Conservation (phyloP, 1,284 basidiomycete genomes). For the Tilletia walkeri region DNA sequence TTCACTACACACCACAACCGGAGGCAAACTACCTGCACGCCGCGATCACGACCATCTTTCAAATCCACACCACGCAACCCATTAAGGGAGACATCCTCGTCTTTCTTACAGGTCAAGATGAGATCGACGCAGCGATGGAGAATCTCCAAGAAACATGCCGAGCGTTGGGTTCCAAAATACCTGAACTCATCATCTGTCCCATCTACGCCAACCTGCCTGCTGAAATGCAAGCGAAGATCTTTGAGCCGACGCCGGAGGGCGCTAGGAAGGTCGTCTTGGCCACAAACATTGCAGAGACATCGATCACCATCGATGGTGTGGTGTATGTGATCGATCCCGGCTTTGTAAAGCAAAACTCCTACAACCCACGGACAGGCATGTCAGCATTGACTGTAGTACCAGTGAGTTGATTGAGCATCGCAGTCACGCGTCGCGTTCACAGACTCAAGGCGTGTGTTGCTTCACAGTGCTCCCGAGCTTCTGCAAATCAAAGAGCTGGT, state of each 20-base stretch:
- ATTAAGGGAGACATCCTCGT: slow-evolving; percentile 97
- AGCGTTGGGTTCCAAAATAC: slow-evolving; percentile 90
- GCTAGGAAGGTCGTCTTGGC: slow-evolving; percentile 93
- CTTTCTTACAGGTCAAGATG: slow-evolving; percentile 97
- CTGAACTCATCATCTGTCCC: slow-evolving; percentile 90
- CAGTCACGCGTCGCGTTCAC: background rate
- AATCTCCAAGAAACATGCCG: slow-evolving; percentile 91
- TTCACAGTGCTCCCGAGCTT: slow-evolving; percentile 83
- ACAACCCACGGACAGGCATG: slow-evolving; percentile 55
- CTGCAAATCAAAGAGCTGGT: slow-evolving; percentile 93
- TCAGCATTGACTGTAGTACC: slow-evolving; percentile 51
- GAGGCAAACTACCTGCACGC: slow-evolving; percentile 83
- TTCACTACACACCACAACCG: slow-evolving; percentile 72
- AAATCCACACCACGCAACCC: slow-evolving; percentile 91
- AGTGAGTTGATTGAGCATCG: slow-evolving; percentile 61
- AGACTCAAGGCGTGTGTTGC: background rate
- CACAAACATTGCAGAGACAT: slow-evolving; percentile 81
- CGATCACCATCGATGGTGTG: slow-evolving; percentile 55
- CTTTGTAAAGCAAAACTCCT: slow-evolving; percentile 55
- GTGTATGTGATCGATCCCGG: slow-evolving; percentile 55
- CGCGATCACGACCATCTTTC: slow-evolving; percentile 96
- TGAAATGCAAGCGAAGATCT: slow-evolving; percentile 99
- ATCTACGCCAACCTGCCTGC: slow-evolving; percentile 97
- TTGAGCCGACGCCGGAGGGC: slow-evolving; percentile 94
- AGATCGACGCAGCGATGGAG: slow-evolving; percentile 91